Conservation (phyloP, 2,329 filamentous ascomycete species). For the Cercospora zeina region DNA sequence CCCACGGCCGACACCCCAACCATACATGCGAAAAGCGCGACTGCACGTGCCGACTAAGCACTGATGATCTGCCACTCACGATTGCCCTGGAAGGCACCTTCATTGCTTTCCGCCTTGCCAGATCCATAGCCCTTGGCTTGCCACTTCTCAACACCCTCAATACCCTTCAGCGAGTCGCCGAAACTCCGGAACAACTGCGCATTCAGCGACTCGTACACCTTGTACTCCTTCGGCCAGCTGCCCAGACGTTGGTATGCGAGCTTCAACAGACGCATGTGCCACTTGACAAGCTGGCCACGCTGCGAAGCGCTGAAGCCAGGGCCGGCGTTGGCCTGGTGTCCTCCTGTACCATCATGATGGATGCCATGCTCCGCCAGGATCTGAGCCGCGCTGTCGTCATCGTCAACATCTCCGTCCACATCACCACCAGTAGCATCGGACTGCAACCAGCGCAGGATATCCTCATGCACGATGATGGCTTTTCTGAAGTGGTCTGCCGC, state of each 20-base stretch:
- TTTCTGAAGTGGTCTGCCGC: conserved; percentile 46
- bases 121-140: conserved; percentile 47
- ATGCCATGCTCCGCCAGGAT: conserved; percentile 43
- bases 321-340: conserved; percentile 29
- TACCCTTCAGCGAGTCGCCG: conserved; percentile 44
- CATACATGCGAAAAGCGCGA: background rate
- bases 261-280: conserved; percentile 43
- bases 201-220: conserved; percentile 52
- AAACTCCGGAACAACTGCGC: conserved; percentile 48
- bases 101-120: conserved; percentile 50
- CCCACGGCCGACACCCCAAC: background rate
- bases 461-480: conserved; percentile 40
- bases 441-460: conserved; percentile 36
- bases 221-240: conserved; percentile 51
- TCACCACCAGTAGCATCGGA: conserved; percentile 33
- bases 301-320: conserved; percentile 32
- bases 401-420: conserved; percentile 39
- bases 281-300: conserved; percentile 38
- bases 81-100: conserved; percentile 40
- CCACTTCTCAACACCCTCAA: conserved; percentile 53
- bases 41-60: no score
- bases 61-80: conserved; percentile 39
- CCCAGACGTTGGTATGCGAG: conserved; percentile 48
- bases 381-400: conserved; percentile 43
- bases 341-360: conserved; percentile 32